Percentiles rank a stretch among this genome's conserved stretches.
Evolutionary conservation across 495 filamentous ascomycete species (phyloP).

Genomic region (Delitschia confertaspora): DNA sequence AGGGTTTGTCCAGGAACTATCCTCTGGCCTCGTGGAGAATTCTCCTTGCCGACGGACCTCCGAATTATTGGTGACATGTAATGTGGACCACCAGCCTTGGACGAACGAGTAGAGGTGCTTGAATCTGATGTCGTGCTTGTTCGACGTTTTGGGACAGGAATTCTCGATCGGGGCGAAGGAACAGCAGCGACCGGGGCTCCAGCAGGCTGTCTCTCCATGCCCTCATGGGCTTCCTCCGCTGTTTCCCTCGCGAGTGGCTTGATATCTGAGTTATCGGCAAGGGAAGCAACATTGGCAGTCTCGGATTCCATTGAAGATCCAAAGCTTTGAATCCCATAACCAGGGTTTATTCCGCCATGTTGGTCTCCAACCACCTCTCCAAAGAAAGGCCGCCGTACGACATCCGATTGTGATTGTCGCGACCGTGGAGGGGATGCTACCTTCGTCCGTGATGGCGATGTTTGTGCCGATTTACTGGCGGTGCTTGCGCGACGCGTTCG

Average conservation of each 20-base stretch:
- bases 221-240: background rate
- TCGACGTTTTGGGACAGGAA: slow-evolving; percentile 18
- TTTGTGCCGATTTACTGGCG: slow-evolving; percentile 4
- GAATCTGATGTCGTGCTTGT: slow-evolving; percentile 22
- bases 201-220: no score
- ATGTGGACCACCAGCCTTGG: slow-evolving; percentile 7
- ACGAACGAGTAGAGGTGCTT: slow-evolving; percentile 17
- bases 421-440: slow-evolving; percentile 7
- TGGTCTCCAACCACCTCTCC: slow-evolving; percentile 24
- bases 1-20: slow-evolving; percentile 1
- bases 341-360: slow-evolving; percentile 14
- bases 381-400: slow-evolving; percentile 20
- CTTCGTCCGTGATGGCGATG: slow-evolving; percentile 9
- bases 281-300: background rate
- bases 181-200: no score
- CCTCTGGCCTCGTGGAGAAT: background rate
- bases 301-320: background rate
- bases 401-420: slow-evolving; percentile 3
- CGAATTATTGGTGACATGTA: background rate
- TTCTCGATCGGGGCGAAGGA: slow-evolving; percentile 22
- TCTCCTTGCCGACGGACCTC: background rate
- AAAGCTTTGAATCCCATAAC: slow-evolving; percentile 21
- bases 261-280: slow-evolving; percentile 1
- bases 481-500: slow-evolving; percentile 7
- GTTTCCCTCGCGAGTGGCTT: background rate